These are phyloP conservation scores for Penicillium brevicompactum DNA, from an alignment of 2,329 filamentous ascomycete species.

Conservation along the genomic window DNA sequence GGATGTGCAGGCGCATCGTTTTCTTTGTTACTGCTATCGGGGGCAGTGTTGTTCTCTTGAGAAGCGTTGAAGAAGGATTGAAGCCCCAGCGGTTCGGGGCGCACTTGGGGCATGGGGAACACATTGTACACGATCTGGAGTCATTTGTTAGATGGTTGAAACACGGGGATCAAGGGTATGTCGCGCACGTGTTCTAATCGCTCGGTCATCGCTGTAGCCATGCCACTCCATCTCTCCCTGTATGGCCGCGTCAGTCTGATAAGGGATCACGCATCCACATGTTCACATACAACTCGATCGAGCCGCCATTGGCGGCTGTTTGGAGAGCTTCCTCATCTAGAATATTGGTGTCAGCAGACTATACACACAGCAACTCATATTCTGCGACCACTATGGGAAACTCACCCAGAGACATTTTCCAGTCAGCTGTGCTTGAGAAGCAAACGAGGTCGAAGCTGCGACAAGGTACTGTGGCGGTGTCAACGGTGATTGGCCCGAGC, in stretches of 20 bases:
- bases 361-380: background rate
- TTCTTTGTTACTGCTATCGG: slow-evolving; percentile 42
- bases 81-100: slow-evolving; percentile 31
- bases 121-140: slow-evolving; percentile 72
- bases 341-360: slow-evolving; percentile 7
- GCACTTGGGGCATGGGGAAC: slow-evolving; percentile 70
- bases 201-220: slow-evolving; percentile 66
- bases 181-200: slow-evolving; percentile 65
- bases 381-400: slow-evolving; percentile 1
- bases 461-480: slow-evolving; percentile 11
- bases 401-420: slow-evolving; percentile 38
- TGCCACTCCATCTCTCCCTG: slow-evolving; percentile 69
- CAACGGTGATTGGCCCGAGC: slow-evolving; percentile 20
- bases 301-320: slow-evolving; percentile 59
- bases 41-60: slow-evolving; percentile 27
- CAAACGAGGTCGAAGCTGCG: slow-evolving; percentile 16
- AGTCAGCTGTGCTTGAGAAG: slow-evolving; percentile 15
- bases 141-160: slow-evolving; percentile 7
- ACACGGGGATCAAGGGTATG: background rate
- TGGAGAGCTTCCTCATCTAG: slow-evolving; percentile 57
- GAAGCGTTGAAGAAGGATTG: slow-evolving; percentile 27
- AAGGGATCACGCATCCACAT: slow-evolving; percentile 4
- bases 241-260: slow-evolving; percentile 35
- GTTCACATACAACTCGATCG: slow-evolving; percentile 58
- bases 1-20: slow-evolving; percentile 33